These are phyloP conservation scores for Leersia perrieri DNA, from an alignment of 176 grass and related monocot genomes.

Conservation along the genomic window DNA sequence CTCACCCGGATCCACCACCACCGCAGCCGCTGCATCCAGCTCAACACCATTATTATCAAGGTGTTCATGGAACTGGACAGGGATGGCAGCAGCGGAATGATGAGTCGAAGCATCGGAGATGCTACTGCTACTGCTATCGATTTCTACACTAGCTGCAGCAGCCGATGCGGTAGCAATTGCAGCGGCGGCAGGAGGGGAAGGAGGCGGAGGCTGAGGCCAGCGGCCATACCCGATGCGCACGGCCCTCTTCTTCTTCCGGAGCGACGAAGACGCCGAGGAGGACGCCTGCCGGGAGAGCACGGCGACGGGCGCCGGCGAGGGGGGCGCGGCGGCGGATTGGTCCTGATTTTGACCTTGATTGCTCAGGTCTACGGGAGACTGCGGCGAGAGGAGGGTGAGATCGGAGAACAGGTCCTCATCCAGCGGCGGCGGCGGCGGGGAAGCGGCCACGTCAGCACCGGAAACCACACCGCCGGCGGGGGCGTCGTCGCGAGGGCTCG, in stretches of 20 bases:
- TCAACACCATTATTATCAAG: background rate
- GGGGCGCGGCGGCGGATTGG: background rate
- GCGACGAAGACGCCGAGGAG: slow-evolving; percentile 34
- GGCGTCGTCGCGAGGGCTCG: slow-evolving; percentile 15
- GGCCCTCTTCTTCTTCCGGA: slow-evolving; percentile 93
- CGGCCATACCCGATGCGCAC: slow-evolving; percentile 92
- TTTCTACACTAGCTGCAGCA: background rate
- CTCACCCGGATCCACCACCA: slow-evolving; percentile 1
- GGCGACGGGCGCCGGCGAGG: background rate
- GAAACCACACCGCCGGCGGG: background rate
- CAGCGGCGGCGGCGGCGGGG: slow-evolving; percentile 36
- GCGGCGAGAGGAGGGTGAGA: slow-evolving; percentile 69
- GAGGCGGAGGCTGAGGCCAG: slow-evolving; percentile 22
- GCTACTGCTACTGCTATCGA: slow-evolving; percentile 6
- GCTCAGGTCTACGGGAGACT: slow-evolving; percentile 13
- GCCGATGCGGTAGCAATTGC: background rate
- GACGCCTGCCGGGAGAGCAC: slow-evolving; percentile 27
- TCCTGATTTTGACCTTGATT: slow-evolving; percentile 20
- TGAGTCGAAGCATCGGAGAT: slow-evolving; percentile 19
- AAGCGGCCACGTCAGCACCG: background rate
- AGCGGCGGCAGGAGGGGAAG: background rate
- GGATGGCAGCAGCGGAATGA: background rate
- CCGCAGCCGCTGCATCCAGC: background rate
- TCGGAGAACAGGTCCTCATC: slow-evolving; percentile 98
- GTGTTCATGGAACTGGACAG: background rate